A percentile compares a stretch with the other conserved stretches of the same genome.
phyloP scores from a whole-genome alignment of 1,139 yeast species.

The Pichia norvegensis region DNA sequence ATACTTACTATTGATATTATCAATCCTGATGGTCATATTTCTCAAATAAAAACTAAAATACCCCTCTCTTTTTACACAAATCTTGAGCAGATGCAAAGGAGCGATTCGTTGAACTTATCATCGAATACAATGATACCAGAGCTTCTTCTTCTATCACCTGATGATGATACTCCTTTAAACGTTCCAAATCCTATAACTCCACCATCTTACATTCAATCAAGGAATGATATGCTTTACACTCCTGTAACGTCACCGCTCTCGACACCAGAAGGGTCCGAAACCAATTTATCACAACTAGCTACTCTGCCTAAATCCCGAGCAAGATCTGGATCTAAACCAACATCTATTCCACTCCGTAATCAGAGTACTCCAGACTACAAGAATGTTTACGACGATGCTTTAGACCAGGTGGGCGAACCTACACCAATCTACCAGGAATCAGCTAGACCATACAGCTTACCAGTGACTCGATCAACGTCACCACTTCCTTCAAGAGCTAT shows the following conservation, averaged over 20 bases:
- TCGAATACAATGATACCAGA: neutral
- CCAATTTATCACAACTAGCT: neutral
- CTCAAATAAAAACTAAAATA: constrained; percentile 68
- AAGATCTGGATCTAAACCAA: neutral
- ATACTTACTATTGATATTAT: constrained; percentile 42
- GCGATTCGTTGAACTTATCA: neutral
- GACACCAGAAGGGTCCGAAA: neutral
- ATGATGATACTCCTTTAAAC: neutral
- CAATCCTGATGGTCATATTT: constrained; percentile 61
- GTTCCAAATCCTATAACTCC: neutral
- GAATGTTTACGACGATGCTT: constrained; percentile 22
- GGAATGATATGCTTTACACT: neutral
- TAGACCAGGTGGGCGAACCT: constrained; percentile 15
- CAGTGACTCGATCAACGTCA: neutral
- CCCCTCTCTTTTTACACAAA: constrained; percentile 48
- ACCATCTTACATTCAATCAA: neutral
- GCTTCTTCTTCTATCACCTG: neutral
- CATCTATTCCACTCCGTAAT: neutral
- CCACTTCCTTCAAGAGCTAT: neutral
- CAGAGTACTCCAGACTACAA: constrained; percentile 23
- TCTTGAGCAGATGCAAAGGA: constrained; percentile 7
- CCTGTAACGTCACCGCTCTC: neutral
- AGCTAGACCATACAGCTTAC: neutral
- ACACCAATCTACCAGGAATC: constrained; percentile 23
- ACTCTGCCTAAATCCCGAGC: neutral